phyloP scores from a whole-genome alignment of 805 yeast species.

The Pichia ethanolica region DNA sequence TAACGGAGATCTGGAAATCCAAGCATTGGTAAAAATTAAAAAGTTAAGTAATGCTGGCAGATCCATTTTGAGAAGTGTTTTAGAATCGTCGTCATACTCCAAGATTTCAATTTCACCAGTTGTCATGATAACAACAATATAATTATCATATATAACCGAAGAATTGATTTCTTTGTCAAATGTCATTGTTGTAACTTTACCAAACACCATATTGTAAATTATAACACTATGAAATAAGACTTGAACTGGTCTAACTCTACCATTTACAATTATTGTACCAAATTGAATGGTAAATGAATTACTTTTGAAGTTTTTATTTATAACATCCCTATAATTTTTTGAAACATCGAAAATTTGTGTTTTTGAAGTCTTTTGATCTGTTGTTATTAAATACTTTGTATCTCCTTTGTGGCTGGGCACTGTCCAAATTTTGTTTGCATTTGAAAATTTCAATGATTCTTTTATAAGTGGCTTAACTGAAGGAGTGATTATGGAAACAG shows the following conservation, averaged over 20 bases:
- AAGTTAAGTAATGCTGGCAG: slow-evolving; percentile 29
- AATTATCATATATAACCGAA: slow-evolving; percentile 56
- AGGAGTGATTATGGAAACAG: slow-evolving; percentile 57
- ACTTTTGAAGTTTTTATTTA: slow-evolving; percentile 54
- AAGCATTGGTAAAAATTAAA: slow-evolving; percentile 59
- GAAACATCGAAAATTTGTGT: slow-evolving; percentile 63
- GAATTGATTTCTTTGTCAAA: slow-evolving; percentile 57
- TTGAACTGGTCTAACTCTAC: slow-evolving; percentile 59
- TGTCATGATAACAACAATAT: slow-evolving; percentile 53
- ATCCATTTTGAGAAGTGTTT: slow-evolving; percentile 23
- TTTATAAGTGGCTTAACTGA: slow-evolving; percentile 60
- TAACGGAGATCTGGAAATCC: slow-evolving; percentile 45
- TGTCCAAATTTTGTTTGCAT: slow-evolving; percentile 72
- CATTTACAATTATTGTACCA: slow-evolving; percentile 34
- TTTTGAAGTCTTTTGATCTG: slow-evolving; percentile 55
- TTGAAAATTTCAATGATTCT: slow-evolving; percentile 64
- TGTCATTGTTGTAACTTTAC: slow-evolving; percentile 41
- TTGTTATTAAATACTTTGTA: slow-evolving; percentile 58
- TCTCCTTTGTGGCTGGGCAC: slow-evolving; percentile 32
- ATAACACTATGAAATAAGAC: slow-evolving; percentile 60
- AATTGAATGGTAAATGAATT: slow-evolving; percentile 60
- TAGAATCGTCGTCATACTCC: slow-evolving; percentile 27
- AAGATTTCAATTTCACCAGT: slow-evolving; percentile 65
- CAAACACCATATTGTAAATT: slow-evolving; percentile 56
- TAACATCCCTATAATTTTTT: slow-evolving; percentile 53